Percentiles rank a stretch among this genome's conserved stretches.
Conservation (phyloP, 495 filamentous ascomycete genomes). For the Trichoderma asperelloides region DNA sequence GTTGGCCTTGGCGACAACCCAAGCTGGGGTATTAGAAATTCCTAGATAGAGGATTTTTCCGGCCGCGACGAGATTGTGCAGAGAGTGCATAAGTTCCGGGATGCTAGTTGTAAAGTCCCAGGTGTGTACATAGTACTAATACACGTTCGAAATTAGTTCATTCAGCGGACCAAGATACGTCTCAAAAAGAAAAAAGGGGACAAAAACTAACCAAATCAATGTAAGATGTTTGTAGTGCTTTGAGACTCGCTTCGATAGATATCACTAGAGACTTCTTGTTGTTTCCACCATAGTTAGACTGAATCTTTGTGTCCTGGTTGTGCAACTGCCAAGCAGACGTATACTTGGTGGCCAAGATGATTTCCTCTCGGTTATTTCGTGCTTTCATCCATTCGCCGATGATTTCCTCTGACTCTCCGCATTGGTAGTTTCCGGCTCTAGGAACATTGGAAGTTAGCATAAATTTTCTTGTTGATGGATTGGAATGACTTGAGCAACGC, state of each 20-base stretch:
- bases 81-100: constrained; percentile 50
- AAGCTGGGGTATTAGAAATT: constrained; percentile 54
- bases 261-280: constrained; percentile 43
- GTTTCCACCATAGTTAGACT: constrained; percentile 47
- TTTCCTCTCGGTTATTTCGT: constrained; percentile 44
- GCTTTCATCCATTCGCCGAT: constrained; percentile 60
- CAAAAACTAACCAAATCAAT: constrained; percentile 44
- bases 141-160: background rate
- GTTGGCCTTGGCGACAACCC: constrained; percentile 53
- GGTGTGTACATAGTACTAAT: constrained; percentile 42
- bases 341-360: constrained; percentile 59
- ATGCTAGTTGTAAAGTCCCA: constrained; percentile 54
- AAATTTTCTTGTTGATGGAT: too few relatives aligned
- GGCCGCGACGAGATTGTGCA: constrained; percentile 46
- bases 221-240: constrained; percentile 54
- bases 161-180: background rate
- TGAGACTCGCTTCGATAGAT: constrained; percentile 46
- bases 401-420: constrained; percentile 50
- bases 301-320: constrained; percentile 14
- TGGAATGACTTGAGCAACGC: background rate
- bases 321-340: constrained; percentile 27
- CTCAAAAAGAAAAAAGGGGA: background rate
- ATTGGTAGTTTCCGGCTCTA: constrained; percentile 50
- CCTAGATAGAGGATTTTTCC: constrained; percentile 59
- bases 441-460: background rate